Conservation (phyloP, 164 flowering plant species). For the Pachysandra terminalis region DNA sequence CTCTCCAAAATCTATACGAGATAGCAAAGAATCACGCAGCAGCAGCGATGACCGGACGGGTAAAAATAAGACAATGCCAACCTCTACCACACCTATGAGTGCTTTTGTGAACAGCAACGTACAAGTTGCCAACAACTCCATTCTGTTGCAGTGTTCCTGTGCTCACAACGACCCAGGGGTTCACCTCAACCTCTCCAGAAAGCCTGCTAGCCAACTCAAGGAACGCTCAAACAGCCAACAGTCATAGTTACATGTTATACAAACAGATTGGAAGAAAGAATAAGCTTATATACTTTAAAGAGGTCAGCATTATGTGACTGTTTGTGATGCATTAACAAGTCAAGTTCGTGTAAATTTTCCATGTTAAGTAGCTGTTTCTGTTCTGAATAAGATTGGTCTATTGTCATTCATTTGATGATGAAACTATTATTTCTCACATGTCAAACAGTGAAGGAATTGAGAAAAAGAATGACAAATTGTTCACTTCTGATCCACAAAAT, state of each 20-base stretch:
- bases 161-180: constrained; percentile 62
- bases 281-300: too few species aligned
- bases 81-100: constrained; percentile 22
- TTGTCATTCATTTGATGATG: too few species aligned
- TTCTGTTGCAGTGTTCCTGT: constrained; percentile 34
- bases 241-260: neutral
- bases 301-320: too few species aligned
- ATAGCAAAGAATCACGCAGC: constrained; percentile 13
- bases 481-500: too few species aligned
- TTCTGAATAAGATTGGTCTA: too few species aligned
- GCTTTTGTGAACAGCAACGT: constrained; percentile 72
- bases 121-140: constrained; percentile 63
- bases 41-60: constrained; percentile 8
- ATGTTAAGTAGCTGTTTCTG: too few species aligned
- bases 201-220: constrained; percentile 34
- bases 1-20: neutral
- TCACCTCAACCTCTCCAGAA: constrained; percentile 43
- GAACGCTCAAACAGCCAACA: neutral
- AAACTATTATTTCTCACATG: too few species aligned
- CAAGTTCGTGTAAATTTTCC: too few species aligned
- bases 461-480: too few species aligned
- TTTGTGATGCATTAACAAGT: too few species aligned
- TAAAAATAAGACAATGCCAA: constrained; percentile 9
- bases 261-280: too few species aligned
- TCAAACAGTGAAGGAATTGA: too few species aligned